Evolutionary conservation across 1,139 yeast genomes (phyloP).

Genomic region (Protomyces pachydermus): DNA sequence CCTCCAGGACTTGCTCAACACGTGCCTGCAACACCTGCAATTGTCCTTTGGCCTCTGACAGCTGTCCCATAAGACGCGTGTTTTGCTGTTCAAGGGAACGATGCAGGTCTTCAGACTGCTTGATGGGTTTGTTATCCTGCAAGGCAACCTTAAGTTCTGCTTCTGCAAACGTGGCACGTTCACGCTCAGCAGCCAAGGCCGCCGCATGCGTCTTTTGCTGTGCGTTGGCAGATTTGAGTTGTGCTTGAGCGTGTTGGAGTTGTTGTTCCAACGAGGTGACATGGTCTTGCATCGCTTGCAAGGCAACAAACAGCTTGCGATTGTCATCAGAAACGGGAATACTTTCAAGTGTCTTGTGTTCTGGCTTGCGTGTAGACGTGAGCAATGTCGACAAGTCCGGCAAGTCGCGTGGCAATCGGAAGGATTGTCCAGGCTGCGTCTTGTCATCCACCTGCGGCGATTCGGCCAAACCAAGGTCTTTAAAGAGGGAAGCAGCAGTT

Average conservation of each 20-base stretch:
- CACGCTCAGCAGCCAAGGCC: constrained; percentile 26
- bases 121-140: constrained; percentile 4
- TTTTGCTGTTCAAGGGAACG: neutral
- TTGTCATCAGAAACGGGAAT: constrained; percentile 33
- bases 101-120: neutral
- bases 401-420: constrained; percentile 11
- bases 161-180: constrained; percentile 28
- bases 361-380: constrained; percentile 9
- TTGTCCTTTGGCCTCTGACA: neutral
- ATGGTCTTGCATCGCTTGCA: constrained; percentile 31
- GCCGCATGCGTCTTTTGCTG: constrained; percentile 18
- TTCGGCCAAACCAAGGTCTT: constrained; percentile 27
- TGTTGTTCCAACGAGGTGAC: constrained; percentile 31
- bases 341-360: constrained; percentile 30
- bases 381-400: constrained; percentile 22
- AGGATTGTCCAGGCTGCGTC: constrained; percentile 8
- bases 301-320: constrained; percentile 31
- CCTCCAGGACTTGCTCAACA: constrained; percentile 23
- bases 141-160: constrained; percentile 28
- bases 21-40: constrained; percentile 17
- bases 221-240: constrained; percentile 24
- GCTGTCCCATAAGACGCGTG: neutral
- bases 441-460: neutral
- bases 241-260: constrained; percentile 24
- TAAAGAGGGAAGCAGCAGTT: constrained; percentile 23